phyloP scores from a whole-genome alignment of 495 filamentous ascomycete genomes.

The Hypomontagnella submonticulosa region DNA sequence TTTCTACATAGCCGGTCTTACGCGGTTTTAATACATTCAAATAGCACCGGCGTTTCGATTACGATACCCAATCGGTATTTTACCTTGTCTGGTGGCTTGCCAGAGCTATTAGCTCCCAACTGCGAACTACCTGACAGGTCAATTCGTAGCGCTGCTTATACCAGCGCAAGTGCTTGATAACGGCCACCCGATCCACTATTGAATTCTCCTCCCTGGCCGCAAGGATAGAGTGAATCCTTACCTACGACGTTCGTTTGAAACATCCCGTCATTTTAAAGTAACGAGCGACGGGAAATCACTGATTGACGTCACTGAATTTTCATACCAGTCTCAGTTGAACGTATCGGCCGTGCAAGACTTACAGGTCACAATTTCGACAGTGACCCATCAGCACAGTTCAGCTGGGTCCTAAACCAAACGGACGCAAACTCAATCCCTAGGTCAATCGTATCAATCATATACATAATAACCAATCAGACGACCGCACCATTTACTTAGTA shows the following conservation, averaged over 20 bases:
- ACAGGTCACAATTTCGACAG: neutral
- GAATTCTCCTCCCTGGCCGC: constrained; percentile 9
- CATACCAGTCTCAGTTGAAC: constrained; percentile 27
- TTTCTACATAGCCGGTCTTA: neutral
- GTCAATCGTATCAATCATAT: constrained; percentile 3
- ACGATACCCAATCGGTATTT: constrained; percentile 26
- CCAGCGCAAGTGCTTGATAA: constrained; percentile 13
- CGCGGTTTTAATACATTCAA: constrained; percentile 7
- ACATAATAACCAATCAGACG: constrained; percentile 29
- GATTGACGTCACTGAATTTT: constrained; percentile 40
- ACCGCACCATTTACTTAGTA: constrained; percentile 18
- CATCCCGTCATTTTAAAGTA: constrained; percentile 21
- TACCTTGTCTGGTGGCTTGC: constrained; percentile 27
- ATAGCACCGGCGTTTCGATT: constrained; percentile 7
- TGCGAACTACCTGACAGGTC: constrained; percentile 12
- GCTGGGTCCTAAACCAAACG: no score
- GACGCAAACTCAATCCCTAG: constrained; percentile 28
- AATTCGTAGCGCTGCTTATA: constrained; percentile 16
- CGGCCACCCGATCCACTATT: constrained; percentile 19
- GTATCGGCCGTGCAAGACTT: constrained; percentile 13
- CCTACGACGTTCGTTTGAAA: constrained; percentile 36
- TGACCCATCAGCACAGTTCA: no score
- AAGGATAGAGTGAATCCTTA: constrained; percentile 32
- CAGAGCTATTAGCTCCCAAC: constrained; percentile 15
- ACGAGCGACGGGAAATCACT: constrained; percentile 22